Conservation (phyloP, 345 rosid species). For the Dipteronia sinensis region DNA sequence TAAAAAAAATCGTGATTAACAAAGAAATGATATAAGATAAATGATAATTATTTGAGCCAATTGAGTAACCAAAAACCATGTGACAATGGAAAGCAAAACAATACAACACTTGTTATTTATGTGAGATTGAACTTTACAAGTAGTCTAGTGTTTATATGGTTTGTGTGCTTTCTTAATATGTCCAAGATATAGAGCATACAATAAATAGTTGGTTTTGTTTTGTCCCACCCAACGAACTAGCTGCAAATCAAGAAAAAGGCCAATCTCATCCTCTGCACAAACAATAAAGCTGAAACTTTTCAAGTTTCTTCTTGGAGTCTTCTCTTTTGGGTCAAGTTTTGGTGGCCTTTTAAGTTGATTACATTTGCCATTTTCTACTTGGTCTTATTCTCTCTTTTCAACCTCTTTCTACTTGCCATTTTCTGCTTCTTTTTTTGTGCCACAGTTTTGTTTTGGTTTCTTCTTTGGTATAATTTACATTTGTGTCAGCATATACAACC, state of each 20-base stretch:
- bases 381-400: slow-evolving; percentile 7
- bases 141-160: no score
- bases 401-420: background rate
- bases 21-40: no score
- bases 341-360: background rate
- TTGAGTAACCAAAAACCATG: no score
- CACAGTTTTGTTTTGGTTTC: background rate
- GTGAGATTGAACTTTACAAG: no score
- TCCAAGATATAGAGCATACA: background rate
- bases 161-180: background rate
- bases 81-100: no score
- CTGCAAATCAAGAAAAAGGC: background rate
- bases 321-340: background rate
- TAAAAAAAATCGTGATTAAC: no score
- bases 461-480: background rate
- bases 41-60: no score
- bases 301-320: slow-evolving; percentile 1
- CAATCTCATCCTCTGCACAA: background rate
- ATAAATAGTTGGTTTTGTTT: slow-evolving; percentile 7
- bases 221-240: background rate
- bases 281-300: background rate
- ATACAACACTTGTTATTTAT: no score
- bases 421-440: background rate
- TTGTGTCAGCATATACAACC: background rate
- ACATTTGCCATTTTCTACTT: slow-evolving; percentile 29